Percentiles rank a stretch among this genome's conserved stretches.
phyloP scores from a whole-genome alignment of 2,329 filamentous ascomycete genomes.

The Zarea fungicola region DNA sequence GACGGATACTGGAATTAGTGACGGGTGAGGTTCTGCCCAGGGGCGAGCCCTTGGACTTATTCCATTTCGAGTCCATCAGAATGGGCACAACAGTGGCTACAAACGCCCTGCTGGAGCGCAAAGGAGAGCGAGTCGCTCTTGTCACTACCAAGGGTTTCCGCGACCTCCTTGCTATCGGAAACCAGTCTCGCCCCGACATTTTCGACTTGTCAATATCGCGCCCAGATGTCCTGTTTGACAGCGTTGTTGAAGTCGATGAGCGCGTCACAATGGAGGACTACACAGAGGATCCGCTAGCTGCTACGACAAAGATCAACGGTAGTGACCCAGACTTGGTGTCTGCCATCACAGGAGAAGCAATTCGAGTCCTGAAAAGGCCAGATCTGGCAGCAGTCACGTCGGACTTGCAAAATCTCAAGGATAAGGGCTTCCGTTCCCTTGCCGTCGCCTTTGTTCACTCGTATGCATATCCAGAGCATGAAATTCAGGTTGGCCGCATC shows the following conservation, averaged over 20 bases:
- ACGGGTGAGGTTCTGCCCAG: conserved; percentile 28
- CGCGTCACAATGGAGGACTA: conserved; percentile 70
- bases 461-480: conserved; percentile 58
- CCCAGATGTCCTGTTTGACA: conserved; percentile 64
- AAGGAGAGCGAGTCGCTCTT: conserved; percentile 66
- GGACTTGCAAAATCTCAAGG: conserved; percentile 56
- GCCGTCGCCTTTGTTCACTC: conserved; percentile 67
- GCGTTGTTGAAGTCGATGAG: conserved; percentile 69
- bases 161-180: conserved; percentile 67
- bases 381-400: conserved; percentile 47
- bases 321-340: conserved; percentile 55
- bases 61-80: conserved; percentile 57
- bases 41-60: conserved; percentile 29
- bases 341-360: conserved; percentile 62
- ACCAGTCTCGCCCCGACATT: conserved; percentile 67
- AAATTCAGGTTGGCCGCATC: conserved; percentile 30
- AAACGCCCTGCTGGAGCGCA: conserved; percentile 69
- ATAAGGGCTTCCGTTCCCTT: conserved; percentile 48
- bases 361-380: conserved; percentile 59
- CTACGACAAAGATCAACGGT: conserved; percentile 35
- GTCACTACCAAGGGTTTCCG: conserved; percentile 69
- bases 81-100: conserved; percentile 81
- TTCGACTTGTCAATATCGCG: conserved; percentile 67
- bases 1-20: conserved; percentile 36
- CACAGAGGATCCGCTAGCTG: conserved; percentile 59